A percentile compares a stretch with the other conserved stretches of the same genome.
These are phyloP conservation scores for Colletotrichum somersetense DNA, from an alignment of 2,329 filamentous ascomycete genomes.

Conservation along the genomic window DNA sequence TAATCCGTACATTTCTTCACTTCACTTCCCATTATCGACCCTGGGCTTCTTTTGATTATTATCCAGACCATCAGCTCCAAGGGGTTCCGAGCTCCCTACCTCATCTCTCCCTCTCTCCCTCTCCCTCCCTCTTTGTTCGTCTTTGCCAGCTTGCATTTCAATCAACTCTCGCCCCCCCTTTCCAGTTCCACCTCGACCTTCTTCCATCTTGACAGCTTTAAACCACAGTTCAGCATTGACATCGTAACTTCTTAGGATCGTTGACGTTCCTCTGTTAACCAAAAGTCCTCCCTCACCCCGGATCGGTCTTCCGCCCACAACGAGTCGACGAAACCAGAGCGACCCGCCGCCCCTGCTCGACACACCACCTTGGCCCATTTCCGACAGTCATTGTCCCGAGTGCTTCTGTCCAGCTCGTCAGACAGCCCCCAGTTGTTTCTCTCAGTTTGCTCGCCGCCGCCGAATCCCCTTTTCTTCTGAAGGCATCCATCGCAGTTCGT, in stretches of 20 bases:
- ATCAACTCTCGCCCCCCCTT: slow-evolving; percentile 1
- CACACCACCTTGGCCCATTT: slow-evolving; percentile 20
- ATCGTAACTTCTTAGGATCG: background rate
- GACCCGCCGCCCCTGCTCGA: slow-evolving; percentile 10
- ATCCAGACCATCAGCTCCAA: slow-evolving; percentile 25
- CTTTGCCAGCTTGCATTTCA: slow-evolving; percentile 1
- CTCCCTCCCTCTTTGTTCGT: background rate
- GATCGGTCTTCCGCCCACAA: background rate
- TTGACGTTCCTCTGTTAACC: background rate
- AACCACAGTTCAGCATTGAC: background rate
- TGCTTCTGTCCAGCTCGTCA: slow-evolving; percentile 11
- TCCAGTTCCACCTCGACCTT: background rate
- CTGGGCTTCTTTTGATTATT: slow-evolving; percentile 32
- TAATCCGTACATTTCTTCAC: slow-evolving; percentile 34
- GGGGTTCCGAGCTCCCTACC: slow-evolving; percentile 20
- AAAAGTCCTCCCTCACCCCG: background rate
- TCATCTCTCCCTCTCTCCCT: background rate
- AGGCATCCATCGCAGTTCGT: background rate
- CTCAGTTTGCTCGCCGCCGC: background rate
- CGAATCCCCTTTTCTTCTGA: background rate
- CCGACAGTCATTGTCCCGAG: slow-evolving; percentile 29
- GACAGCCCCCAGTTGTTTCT: slow-evolving; percentile 1
- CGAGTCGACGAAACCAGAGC: slow-evolving; percentile 20
- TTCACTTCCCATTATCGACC: slow-evolving; percentile 26
- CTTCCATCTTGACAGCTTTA: background rate